Conservation (phyloP, 345 rosid genomes). For the Eucalyptus melliodora region DNA sequence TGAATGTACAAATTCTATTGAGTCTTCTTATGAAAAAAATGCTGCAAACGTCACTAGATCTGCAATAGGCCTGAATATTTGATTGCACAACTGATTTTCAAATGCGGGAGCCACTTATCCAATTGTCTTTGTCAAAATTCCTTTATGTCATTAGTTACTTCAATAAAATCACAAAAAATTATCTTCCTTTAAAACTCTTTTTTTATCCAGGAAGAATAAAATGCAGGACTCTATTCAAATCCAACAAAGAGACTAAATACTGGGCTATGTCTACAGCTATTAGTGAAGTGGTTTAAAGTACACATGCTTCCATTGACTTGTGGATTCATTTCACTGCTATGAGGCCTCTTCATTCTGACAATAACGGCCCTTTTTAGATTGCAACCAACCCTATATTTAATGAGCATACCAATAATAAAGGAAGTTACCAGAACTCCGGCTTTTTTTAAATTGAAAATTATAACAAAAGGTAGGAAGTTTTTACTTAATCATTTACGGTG, state of each 20-base stretch:
- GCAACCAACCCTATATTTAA: no score
- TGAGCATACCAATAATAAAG: no score
- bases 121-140: neutral
- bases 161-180: rapidly evolving
- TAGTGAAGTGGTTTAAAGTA: no score
- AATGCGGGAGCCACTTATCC: neutral
- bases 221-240: no score
- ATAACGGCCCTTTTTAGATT: no score
- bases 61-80: neutral
- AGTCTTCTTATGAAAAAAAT: neutral
- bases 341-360: no score
- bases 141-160: neutral
- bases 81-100: neutral
- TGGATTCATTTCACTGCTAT: no score
- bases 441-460: neutral
- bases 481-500: neutral
- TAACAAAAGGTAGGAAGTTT: neutral
- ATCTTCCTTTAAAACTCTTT: no score
- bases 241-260: no score
- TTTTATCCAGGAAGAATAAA: no score
- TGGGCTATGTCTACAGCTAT: no score
- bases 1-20: neutral
- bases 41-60: neutral
- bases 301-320: no score
- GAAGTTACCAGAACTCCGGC: neutral